Conservation (phyloP, 768 basidiomycete species). For the Leccinum boreale region DNA sequence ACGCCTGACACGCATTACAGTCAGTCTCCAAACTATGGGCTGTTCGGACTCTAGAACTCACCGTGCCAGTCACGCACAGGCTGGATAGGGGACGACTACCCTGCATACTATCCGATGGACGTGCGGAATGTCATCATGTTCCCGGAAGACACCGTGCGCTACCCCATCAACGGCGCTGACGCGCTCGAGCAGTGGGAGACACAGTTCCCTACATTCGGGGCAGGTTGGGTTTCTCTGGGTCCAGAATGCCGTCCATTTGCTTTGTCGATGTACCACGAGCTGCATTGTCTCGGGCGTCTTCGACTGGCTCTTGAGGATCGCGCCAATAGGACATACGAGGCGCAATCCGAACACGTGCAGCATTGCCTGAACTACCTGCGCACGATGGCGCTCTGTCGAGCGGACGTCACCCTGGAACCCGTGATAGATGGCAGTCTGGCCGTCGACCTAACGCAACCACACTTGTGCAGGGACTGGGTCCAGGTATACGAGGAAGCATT, state of each 20-base stretch:
- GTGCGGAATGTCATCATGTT: conserved; percentile 21
- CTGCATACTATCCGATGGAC: conserved; percentile 25
- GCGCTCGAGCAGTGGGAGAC: conserved; percentile 20
- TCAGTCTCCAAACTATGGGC: conserved; percentile 3
- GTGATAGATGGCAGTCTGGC: conserved; percentile 21
- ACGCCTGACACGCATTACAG: conserved; percentile 12
- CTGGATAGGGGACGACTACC: conserved; percentile 27
- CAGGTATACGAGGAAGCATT: conserved; percentile 25
- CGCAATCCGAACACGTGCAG: conserved; percentile 23
- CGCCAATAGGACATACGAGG: conserved; percentile 15
- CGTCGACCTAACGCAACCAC: conserved; percentile 23
- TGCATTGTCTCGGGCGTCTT: conserved; percentile 36
- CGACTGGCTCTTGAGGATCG: conserved; percentile 20
- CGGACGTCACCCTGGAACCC: conserved; percentile 48
- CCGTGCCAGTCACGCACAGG: conserved; percentile 5
- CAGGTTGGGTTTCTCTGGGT: conserved; percentile 26
- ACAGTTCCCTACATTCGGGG: conserved; percentile 18
- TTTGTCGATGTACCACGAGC: conserved; percentile 37
- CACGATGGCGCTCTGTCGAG: conserved; percentile 42
- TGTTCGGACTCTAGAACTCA: neutral
- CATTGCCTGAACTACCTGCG: conserved; percentile 52
- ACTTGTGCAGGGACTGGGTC: conserved; percentile 26
- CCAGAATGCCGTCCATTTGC: conserved; percentile 31
- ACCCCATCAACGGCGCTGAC: conserved; percentile 24
- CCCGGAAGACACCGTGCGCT: conserved; percentile 26